Evolutionary conservation across 139 green algal genomes (phyloP), one percentile per base, ranked within the genome.

Genomic region (Chlamydomonas schloesseri): DNA sequence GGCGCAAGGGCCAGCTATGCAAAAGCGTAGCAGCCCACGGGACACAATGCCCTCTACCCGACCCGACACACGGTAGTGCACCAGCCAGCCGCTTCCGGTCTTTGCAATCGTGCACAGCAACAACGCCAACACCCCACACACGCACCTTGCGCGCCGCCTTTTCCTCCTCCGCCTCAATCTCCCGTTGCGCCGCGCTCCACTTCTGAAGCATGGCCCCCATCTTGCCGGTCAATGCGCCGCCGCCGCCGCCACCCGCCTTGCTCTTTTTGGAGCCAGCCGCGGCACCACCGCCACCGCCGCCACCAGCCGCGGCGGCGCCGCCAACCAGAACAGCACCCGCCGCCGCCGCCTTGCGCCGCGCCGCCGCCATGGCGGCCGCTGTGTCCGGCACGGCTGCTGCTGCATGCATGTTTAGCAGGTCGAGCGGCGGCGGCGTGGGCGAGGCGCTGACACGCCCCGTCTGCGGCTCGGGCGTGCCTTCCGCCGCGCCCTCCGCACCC

Each of bases 181-280:
- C 55, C 73, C 88, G 62, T 47, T 77, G 77, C 36, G 93, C 94
- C 34, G 81, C 81, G 42, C 88, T 80, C 94, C 94, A 97, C 74
- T 96, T 93, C 87, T 94, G 92, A 34, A 97, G 77, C 70, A 97
- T 78, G 15, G 76, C 83, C 24, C 86, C 87, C 17, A 94, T 37
- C 77, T 93, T 94, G 69, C 73, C 88, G 24, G 71, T 71, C 81
- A 87, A 57, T 15, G 23, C 70, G 29, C 64, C 36, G 68, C 58
- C 53, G 1, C 17, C 60, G 17, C 5, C 78, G 24, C 46, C 67
- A 2, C 65, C 75, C 10, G 76, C 69, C 69, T 87, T 91, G 24
- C 88, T 47, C 82, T 91, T 91, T 33, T 9, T 71, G 23, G 47
- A 78, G 28, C 65, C 88, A 23, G 72, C 76, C 13, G 71, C 60